A percentile compares a stretch with the other conserved stretches of the same genome.
Evolutionary conservation across 106 monocot species (phyloP).

Genomic region (Dendrobium catenatum): DNA sequence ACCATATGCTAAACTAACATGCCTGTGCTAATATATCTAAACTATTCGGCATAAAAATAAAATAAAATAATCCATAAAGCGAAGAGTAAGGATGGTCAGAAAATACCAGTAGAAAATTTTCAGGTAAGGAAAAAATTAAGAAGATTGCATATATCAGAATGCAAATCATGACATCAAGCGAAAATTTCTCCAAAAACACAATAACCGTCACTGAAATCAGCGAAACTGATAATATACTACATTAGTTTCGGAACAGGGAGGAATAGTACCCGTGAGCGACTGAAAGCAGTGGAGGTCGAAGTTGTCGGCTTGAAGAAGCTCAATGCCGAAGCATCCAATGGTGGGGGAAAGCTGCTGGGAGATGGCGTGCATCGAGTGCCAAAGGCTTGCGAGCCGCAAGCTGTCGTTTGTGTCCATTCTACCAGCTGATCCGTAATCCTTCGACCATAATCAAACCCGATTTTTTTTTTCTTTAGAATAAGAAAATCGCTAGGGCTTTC

Average conservation of each 20-base stretch:
- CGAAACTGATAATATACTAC: neutral
- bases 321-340: slow-evolving; percentile 69
- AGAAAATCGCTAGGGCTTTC: neutral
- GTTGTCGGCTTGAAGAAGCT: slow-evolving; percentile 82
- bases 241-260: neutral
- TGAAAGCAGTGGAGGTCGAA: slow-evolving; percentile 99
- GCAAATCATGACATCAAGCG: neutral
- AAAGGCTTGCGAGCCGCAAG: slow-evolving; percentile 79
- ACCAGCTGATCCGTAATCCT: slow-evolving; percentile 91
- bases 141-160: neutral
- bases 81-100: neutral
- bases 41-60: neutral
- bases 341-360: slow-evolving; percentile 93
- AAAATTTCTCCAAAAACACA: neutral
- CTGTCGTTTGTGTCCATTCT: slow-evolving; percentile 98
- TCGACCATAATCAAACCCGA: neutral
- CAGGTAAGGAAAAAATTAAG: neutral
- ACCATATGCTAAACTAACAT: neutral
- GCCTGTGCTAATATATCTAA: neutral
- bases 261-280: slow-evolving; percentile 70
- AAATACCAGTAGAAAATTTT: neutral
- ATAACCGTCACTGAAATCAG: neutral
- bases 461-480: neutral
- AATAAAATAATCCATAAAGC: neutral
- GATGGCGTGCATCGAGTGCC: slow-evolving; percentile 99